Evolutionary conservation across 1,139 yeast genomes (phyloP).

Genomic region (Ogataea hybrid): DNA sequence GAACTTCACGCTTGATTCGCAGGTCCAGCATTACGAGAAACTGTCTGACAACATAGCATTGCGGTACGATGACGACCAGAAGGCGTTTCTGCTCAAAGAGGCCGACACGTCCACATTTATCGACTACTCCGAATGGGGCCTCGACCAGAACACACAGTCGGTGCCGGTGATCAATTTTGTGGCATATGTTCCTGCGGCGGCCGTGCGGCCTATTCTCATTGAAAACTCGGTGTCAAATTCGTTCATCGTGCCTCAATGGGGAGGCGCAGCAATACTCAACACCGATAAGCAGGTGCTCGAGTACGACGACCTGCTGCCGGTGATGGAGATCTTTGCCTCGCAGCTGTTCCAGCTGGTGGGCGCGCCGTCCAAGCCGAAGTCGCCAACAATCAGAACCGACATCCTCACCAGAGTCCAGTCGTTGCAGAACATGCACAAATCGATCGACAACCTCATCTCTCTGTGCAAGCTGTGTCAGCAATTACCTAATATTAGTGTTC

Average conservation of each 20-base stretch:
- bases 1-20: constrained; percentile 75
- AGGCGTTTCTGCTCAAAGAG: constrained; percentile 39
- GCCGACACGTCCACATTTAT: constrained; percentile 65
- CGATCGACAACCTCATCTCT: constrained; percentile 63
- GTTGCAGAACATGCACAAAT: constrained; percentile 48
- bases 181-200: constrained; percentile 57
- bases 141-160: constrained; percentile 45
- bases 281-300: constrained; percentile 36
- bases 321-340: constrained; percentile 67
- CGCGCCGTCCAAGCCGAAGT: constrained; percentile 51
- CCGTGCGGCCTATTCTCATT: constrained; percentile 43
- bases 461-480: constrained; percentile 65
- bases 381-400: constrained; percentile 64
- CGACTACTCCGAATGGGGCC: constrained; percentile 77
- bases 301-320: constrained; percentile 49
- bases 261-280: constrained; percentile 59
- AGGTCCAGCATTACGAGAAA: constrained; percentile 61
- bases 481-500: constrained; percentile 79
- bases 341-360: constrained; percentile 78
- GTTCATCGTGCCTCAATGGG: constrained; percentile 90
- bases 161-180: constrained; percentile 71
- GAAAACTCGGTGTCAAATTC: constrained; percentile 56
- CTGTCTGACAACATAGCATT: constrained; percentile 20
- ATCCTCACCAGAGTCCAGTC: constrained; percentile 58
- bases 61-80: constrained; percentile 27